phyloP scores from a whole-genome alignment of 352 stramenopile genomes.

The Phytophthora nicotianae region DNA sequence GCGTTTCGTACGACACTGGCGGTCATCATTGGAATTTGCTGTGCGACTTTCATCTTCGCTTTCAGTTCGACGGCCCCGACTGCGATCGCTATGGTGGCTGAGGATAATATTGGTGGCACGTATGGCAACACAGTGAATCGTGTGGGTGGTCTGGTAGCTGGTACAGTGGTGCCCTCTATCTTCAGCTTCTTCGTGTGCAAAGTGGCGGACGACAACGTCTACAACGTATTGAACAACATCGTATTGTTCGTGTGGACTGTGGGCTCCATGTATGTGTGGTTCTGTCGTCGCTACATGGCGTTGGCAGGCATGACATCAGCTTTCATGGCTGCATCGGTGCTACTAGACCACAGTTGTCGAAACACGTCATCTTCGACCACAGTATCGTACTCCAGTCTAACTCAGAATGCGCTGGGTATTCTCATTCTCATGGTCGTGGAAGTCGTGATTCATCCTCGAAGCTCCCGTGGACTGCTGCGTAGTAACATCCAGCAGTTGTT shows the following conservation, averaged over 20 bases:
- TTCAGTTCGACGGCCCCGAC: constrained; percentile 72
- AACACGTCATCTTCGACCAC: constrained; percentile 30
- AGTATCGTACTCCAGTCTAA: constrained; percentile 70
- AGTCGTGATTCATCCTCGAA: constrained; percentile 55
- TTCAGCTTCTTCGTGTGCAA: constrained; percentile 84
- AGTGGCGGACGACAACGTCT: constrained; percentile 37
- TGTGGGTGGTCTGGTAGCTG: constrained; percentile 60
- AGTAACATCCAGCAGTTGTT: constrained; percentile 65
- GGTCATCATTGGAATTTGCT: constrained; percentile 62
- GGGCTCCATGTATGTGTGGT: constrained; percentile 83
- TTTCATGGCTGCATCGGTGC: constrained; percentile 66
- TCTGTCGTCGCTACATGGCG: constrained; percentile 56
- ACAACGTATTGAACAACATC: constrained; percentile 72
- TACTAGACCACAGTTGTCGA: constrained; percentile 62
- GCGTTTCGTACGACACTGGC: constrained; percentile 68
- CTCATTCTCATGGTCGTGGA: constrained; percentile 75
- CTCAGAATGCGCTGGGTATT: constrained; percentile 73
- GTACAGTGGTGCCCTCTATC: constrained; percentile 75
- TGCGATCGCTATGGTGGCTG: constrained; percentile 72
- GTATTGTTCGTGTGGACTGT: constrained; percentile 68
- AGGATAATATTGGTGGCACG: constrained; percentile 69
- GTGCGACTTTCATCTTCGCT: constrained; percentile 73
- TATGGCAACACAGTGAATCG: constrained; percentile 76
- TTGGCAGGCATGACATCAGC: constrained; percentile 69
- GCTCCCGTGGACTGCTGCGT: constrained; percentile 57